Percentiles rank a stretch among this genome's conserved stretches.
Evolutionary conservation across 495 filamentous ascomycete species (phyloP).

Genomic region (Aspergillus bridgeri): DNA sequence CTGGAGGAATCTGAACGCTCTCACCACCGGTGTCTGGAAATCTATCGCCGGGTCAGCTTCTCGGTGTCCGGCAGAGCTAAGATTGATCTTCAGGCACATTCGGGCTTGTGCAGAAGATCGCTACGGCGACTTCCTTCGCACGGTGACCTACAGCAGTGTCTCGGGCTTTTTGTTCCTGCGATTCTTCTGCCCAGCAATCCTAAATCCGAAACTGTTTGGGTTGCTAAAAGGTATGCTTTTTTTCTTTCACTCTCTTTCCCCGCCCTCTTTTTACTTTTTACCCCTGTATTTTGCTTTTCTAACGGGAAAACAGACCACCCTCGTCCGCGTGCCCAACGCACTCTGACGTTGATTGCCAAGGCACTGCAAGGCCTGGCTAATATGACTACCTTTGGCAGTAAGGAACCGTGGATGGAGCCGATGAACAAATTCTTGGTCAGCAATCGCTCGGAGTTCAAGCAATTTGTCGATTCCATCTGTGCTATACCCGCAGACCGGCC

Average conservation of each 20-base stretch:
- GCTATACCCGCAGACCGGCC: constrained; percentile 69
- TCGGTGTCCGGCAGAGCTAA: constrained; percentile 78
- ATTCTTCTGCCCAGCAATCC: constrained; percentile 93
- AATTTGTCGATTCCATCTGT: constrained; percentile 84
- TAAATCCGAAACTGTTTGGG: constrained; percentile 96
- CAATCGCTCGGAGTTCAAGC: constrained; percentile 66
- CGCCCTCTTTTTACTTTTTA: too few relatives aligned
- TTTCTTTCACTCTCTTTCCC: not conserved
- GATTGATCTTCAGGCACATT: constrained; percentile 88
- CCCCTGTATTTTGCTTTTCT: constrained; percentile 11
- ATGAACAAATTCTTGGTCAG: constrained; percentile 71
- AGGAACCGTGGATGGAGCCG: constrained; percentile 98
- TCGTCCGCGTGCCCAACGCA: constrained; percentile 79
- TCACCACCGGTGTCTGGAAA: constrained; percentile 82
- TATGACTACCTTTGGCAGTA: constrained; percentile 87
- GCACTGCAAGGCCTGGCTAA: constrained; percentile 93
- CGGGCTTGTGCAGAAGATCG: constrained; percentile 91
- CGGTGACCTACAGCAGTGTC: constrained; percentile 93
- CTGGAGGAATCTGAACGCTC: constrained; percentile 72
- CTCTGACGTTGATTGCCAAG: constrained; percentile 91
- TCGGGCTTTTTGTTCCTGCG: constrained; percentile 95
- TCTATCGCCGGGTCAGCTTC: constrained; percentile 68
- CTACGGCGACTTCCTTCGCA: constrained; percentile 91
- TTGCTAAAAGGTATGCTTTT: constrained; percentile 65
- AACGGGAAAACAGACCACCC: constrained; percentile 66